Conservation (phyloP, 176 grass and related monocot species). For the Alopecurus myosuroides region DNA sequence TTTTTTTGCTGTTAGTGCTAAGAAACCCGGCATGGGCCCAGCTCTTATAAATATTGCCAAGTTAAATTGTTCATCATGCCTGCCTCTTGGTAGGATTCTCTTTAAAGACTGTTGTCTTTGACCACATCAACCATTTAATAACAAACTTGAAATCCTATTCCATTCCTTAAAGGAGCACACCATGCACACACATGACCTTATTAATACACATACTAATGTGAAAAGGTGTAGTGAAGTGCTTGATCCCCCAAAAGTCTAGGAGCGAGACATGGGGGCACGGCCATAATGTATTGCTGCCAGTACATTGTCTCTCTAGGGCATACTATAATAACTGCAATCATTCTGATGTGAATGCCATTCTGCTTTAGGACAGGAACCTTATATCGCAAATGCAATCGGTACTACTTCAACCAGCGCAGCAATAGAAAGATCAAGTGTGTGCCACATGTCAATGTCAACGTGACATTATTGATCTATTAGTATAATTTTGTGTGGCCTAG, state of each 20-base stretch:
- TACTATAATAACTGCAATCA: constrained; percentile 51
- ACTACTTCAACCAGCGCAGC: constrained; percentile 26
- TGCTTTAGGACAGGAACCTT: constrained; percentile 29
- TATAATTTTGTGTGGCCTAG: constrained; percentile 13
- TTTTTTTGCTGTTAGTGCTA: constrained; percentile 24
- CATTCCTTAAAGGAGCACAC: constrained; percentile 41
- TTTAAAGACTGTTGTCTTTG: constrained; percentile 51
- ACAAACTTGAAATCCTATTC: constrained; percentile 33
- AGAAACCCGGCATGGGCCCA: constrained; percentile 37
- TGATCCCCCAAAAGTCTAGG: constrained; percentile 42
- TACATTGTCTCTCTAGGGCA: constrained; percentile 41
- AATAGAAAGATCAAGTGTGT: constrained; percentile 21
- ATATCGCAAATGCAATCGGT: constrained; percentile 1
- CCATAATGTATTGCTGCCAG: constrained; percentile 34
- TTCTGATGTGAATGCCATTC: constrained; percentile 17
- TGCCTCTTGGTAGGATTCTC: constrained; percentile 44
- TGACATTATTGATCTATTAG: constrained; percentile 16
- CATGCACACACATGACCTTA: constrained; percentile 19
- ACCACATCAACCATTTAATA: constrained; percentile 48
- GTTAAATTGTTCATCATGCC: constrained; percentile 46
- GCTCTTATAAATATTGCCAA: constrained; percentile 39
- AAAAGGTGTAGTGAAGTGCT: constrained; percentile 43
- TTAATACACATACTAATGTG: constrained; percentile 51
- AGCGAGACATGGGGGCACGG: constrained; percentile 29
- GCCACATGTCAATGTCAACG: constrained; percentile 33